These are phyloP conservation scores for Exophiala viscosa DNA, from an alignment of 2,329 filamentous ascomycete genomes.

Conservation along the genomic window DNA sequence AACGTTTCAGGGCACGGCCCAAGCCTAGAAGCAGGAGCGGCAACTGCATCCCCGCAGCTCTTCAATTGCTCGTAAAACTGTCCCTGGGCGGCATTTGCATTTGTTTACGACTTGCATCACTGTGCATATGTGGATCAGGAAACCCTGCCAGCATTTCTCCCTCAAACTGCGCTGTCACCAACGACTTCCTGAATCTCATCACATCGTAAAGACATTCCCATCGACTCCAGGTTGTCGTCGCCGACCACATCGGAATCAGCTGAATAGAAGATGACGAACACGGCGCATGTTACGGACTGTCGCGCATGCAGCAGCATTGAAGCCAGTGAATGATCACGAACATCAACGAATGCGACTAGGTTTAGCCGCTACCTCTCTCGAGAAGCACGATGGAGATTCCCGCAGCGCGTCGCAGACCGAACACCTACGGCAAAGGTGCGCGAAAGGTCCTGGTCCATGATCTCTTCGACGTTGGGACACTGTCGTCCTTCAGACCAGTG, in stretches of 20 bases:
- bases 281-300: no score
- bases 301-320: neutral
- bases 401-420: slow-evolving; percentile 30
- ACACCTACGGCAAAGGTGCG: slow-evolving; percentile 37
- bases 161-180: neutral
- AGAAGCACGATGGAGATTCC: slow-evolving; percentile 17
- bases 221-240: no score
- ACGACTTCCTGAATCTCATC: neutral
- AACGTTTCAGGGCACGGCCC: no score
- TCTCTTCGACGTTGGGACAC: slow-evolving; percentile 17
- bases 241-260: no score
- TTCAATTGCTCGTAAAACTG: no score
- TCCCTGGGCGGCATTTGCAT: no score
- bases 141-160: slow-evolving; percentile 3
- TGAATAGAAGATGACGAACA: no score
- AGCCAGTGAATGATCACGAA: neutral
- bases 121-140: neutral
- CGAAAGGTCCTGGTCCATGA: slow-evolving; percentile 22
- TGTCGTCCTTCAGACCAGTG: neutral
- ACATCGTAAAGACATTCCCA: no score
- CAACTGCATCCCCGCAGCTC: neutral
- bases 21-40: no score
- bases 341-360: neutral
- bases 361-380: neutral
- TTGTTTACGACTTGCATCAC: neutral